phyloP scores from a whole-genome alignment of 2,329 filamentous ascomycete species.

The Cordyceps cicadae region DNA sequence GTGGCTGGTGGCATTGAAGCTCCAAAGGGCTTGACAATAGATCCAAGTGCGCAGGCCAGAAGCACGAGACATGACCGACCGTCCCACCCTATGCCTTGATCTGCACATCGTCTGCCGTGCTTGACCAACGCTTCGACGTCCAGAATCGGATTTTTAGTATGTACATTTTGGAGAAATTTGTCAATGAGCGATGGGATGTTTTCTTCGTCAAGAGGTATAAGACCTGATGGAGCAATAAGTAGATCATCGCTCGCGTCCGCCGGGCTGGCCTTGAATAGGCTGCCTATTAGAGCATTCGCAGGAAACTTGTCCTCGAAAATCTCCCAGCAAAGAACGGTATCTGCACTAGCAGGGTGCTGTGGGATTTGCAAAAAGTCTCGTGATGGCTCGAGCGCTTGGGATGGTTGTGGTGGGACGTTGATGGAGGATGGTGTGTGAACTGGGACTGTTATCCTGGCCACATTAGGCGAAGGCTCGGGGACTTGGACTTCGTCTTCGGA shows the following conservation, averaged over 20 bases:
- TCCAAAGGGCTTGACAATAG: constrained; percentile 17
- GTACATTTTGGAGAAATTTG: constrained; percentile 18
- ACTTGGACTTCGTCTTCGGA: neutral
- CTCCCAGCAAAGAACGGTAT: constrained; percentile 16
- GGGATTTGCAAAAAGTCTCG: constrained; percentile 17
- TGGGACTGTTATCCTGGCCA: neutral
- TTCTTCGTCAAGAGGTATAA: constrained; percentile 17
- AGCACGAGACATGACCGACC: constrained; percentile 19
- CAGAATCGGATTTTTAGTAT: constrained; percentile 21
- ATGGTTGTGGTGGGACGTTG: neutral
- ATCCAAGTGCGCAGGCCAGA: constrained; percentile 18
- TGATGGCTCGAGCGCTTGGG: constrained; percentile 12
- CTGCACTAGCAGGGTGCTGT: constrained; percentile 16
- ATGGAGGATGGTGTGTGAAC: neutral
- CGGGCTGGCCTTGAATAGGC: constrained; percentile 12
- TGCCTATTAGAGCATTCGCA: constrained; percentile 14
- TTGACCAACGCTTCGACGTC: constrained; percentile 17
- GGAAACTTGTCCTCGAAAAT: constrained; percentile 15
- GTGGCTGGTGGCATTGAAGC: constrained; percentile 1
- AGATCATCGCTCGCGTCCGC: constrained; percentile 4
- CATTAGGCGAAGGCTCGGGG: neutral
- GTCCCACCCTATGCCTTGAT: constrained; percentile 20
- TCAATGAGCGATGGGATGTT: constrained; percentile 18
- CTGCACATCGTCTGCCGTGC: constrained; percentile 16
- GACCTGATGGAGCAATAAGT: constrained; percentile 6